Conservation (phyloP, 73 alveolate species). For the Paramecium caudatum region DNA sequence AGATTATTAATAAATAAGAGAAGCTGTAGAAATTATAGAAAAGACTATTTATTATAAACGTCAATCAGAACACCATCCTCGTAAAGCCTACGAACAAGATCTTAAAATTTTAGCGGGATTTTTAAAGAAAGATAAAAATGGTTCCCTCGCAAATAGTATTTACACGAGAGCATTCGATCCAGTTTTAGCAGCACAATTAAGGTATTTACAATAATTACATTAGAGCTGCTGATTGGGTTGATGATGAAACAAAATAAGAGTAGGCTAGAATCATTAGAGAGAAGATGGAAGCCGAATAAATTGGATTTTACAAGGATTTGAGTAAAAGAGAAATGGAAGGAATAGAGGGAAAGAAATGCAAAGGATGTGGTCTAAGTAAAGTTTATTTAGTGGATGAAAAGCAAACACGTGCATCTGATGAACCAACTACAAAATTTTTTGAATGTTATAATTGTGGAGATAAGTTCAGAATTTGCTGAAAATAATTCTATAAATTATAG, state of each 20-base stretch:
- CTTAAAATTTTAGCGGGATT: conserved; percentile 3
- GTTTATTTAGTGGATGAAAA: conserved; percentile 70
- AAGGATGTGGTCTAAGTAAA: conserved; percentile 70
- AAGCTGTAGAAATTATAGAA: conserved; percentile 40
- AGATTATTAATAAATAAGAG: background rate
- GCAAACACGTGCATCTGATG: conserved; percentile 76
- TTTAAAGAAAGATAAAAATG: conserved; percentile 60
- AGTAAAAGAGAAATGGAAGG: conserved; percentile 73
- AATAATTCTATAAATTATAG: background rate
- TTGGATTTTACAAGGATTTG: conserved; percentile 59
- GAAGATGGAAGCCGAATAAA: conserved; percentile 51
- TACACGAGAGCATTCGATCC: conserved; percentile 22
- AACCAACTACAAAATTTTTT: conserved; percentile 74
- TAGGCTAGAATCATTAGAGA: background rate
- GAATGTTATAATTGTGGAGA: conserved; percentile 78
- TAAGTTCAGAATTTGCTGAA: conserved; percentile 53
- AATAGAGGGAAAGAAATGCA: conserved; percentile 71
- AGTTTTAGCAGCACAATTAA: conserved; percentile 38
- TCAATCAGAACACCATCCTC: background rate
- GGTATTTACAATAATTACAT: conserved; percentile 6
- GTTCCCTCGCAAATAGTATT: background rate
- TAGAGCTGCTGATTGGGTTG: conserved; percentile 70
- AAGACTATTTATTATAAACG: conserved; percentile 30
- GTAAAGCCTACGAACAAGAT: conserved; percentile 52
- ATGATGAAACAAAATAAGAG: conserved; percentile 55